phyloP scores from a whole-genome alignment of 179 eudicot genomes.

The Heliamphora pulchella region DNA sequence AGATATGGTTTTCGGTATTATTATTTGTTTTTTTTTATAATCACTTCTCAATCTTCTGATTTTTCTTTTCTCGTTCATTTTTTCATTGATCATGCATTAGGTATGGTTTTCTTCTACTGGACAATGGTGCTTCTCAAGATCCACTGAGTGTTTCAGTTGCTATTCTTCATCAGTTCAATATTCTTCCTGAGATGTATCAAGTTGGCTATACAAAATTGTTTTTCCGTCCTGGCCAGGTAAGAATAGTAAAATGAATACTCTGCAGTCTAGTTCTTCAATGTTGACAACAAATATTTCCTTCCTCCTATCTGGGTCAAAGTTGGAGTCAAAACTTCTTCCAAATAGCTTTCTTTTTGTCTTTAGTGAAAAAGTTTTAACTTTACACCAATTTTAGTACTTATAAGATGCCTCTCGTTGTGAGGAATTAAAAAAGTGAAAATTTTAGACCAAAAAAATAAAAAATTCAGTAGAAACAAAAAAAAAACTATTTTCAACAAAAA shows the following conservation, averaged over 20 bases:
- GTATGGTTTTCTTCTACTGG: conserved; percentile 88
- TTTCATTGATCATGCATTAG: conserved; percentile 31
- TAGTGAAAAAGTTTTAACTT: too few relatives aligned
- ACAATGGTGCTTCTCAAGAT: conserved; percentile 71
- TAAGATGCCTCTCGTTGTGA: too few relatives aligned
- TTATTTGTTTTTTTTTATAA: neutral
- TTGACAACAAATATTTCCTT: neutral
- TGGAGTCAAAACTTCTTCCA: too few relatives aligned
- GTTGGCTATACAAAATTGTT: conserved; percentile 95
- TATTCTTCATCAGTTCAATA: conserved; percentile 92
- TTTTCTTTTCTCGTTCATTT: neutral
- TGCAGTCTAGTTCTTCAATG: neutral
- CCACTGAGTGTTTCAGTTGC: conserved; percentile 91
- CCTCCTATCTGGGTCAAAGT: neutral
- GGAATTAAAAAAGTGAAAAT: too few relatives aligned
- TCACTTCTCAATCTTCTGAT: neutral
- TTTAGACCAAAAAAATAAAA: too few relatives aligned
- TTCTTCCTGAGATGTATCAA: conserved; percentile 96
- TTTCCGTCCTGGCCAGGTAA: conserved; percentile 96
- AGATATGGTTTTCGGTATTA: neutral
- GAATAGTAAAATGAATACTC: conserved; percentile 20
- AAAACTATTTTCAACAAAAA: too few relatives aligned
- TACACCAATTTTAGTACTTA: too few relatives aligned
- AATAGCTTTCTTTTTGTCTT: too few relatives aligned
- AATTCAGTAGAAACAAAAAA: too few relatives aligned